Evolutionary conservation across 495 filamentous ascomycete species (phyloP).

Genomic region (Penicillium salamii): DNA sequence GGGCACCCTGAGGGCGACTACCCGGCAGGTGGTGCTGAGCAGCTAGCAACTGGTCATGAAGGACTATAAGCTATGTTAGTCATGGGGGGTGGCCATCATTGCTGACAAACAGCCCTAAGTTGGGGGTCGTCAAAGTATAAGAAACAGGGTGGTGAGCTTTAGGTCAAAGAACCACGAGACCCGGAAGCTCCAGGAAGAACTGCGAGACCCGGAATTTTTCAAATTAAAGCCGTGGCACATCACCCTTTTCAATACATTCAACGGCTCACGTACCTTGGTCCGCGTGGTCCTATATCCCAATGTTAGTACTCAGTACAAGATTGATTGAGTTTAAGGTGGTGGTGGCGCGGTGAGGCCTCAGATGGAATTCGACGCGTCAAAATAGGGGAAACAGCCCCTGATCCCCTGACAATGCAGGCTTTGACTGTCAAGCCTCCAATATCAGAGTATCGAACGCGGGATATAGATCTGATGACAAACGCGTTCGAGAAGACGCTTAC

Average conservation of each 20-base stretch:
- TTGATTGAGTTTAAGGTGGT: not conserved
- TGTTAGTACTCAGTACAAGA: conserved; percentile 14
- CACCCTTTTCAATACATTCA: too few relatives aligned
- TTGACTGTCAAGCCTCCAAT: not conserved
- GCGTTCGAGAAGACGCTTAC: conserved; percentile 45
- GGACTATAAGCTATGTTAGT: conserved; percentile 37
- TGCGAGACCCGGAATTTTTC: not conserved
- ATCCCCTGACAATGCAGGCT: not conserved
- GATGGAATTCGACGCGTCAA: conserved; percentile 14
- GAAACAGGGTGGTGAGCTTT: too few relatives aligned
- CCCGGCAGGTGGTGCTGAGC: conserved; percentile 45
- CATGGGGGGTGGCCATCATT: not conserved
- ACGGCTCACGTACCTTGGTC: conserved; percentile 42
- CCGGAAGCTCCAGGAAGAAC: not conserved
- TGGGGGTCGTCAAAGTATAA: not conserved
- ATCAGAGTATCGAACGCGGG: conserved; percentile 7
- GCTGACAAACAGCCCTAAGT: not conserved
- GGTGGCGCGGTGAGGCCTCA: too few relatives aligned
- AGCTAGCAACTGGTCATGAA: conserved; percentile 54
- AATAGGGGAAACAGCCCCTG: not conserved
- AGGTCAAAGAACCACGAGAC: not conserved
- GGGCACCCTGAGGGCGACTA: conserved; percentile 32
- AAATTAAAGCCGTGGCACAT: too few relatives aligned
- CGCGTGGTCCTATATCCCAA: conserved; percentile 42
- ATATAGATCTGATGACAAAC: conserved; percentile 48